Conservation (phyloP, 2,329 filamentous ascomycete species). For the Pyricularia sp. region DNA sequence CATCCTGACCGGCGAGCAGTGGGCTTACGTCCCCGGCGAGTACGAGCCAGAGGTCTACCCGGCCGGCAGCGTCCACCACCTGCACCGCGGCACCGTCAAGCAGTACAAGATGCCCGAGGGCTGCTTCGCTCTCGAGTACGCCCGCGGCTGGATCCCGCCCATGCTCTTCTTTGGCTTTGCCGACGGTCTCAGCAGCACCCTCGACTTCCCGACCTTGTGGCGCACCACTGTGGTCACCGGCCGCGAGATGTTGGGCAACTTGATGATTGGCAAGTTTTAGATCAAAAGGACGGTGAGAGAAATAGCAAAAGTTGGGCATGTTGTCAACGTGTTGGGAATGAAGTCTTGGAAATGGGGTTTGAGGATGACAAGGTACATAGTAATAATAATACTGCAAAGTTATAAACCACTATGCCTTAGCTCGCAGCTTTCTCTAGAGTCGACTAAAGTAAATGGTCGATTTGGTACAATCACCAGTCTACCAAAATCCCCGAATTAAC, state of each 20-base stretch:
- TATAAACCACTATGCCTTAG: not conserved
- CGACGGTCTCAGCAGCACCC: conserved; percentile 64
- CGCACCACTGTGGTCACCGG: conserved; percentile 62
- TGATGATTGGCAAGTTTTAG: conserved; percentile 59
- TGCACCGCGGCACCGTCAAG: conserved; percentile 58
- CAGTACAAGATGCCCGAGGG: conserved; percentile 69
- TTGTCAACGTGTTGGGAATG: not conserved
- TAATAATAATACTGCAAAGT: not conserved
- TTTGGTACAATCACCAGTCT: not conserved
- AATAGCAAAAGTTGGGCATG: not conserved
- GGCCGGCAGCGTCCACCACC: conserved; percentile 57
- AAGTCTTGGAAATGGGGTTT: not conserved
- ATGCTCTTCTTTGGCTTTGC: conserved; percentile 88
- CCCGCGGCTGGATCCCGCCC: conserved; percentile 78
- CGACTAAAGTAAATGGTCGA: not conserved
- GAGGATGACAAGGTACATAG: not conserved
- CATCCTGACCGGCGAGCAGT: conserved; percentile 68
- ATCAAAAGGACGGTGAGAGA: not conserved
- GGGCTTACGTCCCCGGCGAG: conserved; percentile 57
- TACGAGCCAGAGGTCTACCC: conserved; percentile 59
- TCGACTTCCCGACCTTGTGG: conserved; percentile 79
- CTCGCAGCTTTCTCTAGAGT: not conserved
- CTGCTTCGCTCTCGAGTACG: conserved; percentile 76
- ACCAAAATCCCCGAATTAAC: not conserved
- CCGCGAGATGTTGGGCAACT: conserved; percentile 61